Base-by-base conservation (phyloP, 2,329 filamentous ascomycete species). In the Monascus ruber region DNA sequence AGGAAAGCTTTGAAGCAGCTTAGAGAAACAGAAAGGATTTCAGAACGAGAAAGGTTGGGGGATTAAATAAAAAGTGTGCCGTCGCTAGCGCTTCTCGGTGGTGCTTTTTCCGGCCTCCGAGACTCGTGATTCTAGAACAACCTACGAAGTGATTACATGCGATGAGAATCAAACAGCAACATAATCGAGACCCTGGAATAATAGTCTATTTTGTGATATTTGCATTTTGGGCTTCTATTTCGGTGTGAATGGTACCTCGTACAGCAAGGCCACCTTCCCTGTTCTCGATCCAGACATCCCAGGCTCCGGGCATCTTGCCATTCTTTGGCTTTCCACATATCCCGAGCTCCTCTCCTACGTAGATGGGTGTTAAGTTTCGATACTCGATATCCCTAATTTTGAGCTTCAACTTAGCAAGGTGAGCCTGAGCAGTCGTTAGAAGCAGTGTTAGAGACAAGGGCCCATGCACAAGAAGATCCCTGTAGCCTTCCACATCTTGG, bases 401-500 rank as follows among this genome's bases (percentile, higher is more conserved):
- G 9, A 54, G 46, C 4, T 57, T 54, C 6, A 55, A 43, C 28
- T 52, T 48, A 3, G 50, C 44, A 10, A 79, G 51, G 47, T 83
- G 73, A n/a, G 69, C 62, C 36, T 70, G 65, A 24, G 94, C 59
- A 4, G 81, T 70, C 10, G 77, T 74, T 29, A 94, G 69, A 70
- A 95, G 79, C 5, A 96, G 68, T 0, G 81, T 80, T 32, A 93
- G 71, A 1, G 77, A 79, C 39, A 98, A 67, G 1, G 91, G 89
- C 0, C 91, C 91, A 53, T 96, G 91, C 40, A 96, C 84, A 10
- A 96, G 72, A 25, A 86, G 68, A 43, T 79, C 75, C 4, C 72
- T 72, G 57, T 93, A 80, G 7, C 83, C 83, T 60, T 96, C 91
- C 8, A 79, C 67, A 8, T 74, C 66, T 31, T 73, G 72, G 37